These are phyloP conservation scores for Ogataea siamensis DNA, from an alignment of 805 yeast genomes.

Conservation along the genomic window DNA sequence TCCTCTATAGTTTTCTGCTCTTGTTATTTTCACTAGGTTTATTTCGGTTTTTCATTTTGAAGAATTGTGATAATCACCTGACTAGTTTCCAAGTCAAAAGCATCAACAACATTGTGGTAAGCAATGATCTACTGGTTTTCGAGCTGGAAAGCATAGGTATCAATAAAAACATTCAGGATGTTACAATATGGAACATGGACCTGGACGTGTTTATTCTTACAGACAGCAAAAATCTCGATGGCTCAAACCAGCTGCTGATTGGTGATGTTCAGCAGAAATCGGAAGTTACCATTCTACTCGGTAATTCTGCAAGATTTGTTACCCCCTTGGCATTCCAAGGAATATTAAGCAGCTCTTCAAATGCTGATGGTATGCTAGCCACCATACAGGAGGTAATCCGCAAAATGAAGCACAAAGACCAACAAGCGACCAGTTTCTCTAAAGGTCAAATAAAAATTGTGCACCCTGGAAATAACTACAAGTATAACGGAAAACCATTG, in stretches of 20 bases:
- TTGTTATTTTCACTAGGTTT: constrained; percentile 10
- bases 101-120: constrained; percentile 31
- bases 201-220: constrained; percentile 34
- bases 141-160: constrained; percentile 29
- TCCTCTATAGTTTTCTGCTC: constrained; percentile 18
- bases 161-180: constrained; percentile 34
- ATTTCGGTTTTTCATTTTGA: constrained; percentile 25
- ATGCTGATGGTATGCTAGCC: constrained; percentile 6
- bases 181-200: constrained; percentile 32
- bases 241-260: neutral
- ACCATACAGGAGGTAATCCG: constrained; percentile 24
- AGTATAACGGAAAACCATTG: constrained; percentile 24
- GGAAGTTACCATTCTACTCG: constrained; percentile 34
- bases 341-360: constrained; percentile 18
- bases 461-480: constrained; percentile 30
- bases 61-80: constrained; percentile 29
- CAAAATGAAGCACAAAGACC: constrained; percentile 21
- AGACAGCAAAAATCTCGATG: constrained; percentile 18
- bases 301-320: constrained; percentile 29
- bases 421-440: constrained; percentile 12
- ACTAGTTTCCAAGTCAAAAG: constrained; percentile 23
- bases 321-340: constrained; percentile 35
- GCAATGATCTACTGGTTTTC: constrained; percentile 32
- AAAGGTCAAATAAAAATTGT: constrained; percentile 33
- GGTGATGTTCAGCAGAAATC: constrained; percentile 6